These are phyloP conservation scores for Aspergillus phoenicis DNA, from an alignment of 2,329 filamentous ascomycete genomes.

Conservation along the genomic window DNA sequence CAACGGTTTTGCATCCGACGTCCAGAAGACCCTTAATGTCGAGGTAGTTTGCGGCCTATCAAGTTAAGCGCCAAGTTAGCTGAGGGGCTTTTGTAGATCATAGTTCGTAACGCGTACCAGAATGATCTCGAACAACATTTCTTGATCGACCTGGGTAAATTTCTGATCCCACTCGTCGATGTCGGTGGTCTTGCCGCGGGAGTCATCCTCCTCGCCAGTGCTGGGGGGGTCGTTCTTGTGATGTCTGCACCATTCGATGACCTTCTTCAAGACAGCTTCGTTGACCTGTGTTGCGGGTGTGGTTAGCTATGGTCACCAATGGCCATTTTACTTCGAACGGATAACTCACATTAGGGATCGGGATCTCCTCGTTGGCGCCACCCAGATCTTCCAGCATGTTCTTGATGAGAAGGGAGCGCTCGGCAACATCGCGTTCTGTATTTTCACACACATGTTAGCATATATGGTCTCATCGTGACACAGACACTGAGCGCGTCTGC, in stretches of 20 bases:
- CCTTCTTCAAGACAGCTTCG: slow-evolving; percentile 89
- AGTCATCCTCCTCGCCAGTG: slow-evolving; percentile 83
- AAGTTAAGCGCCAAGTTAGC: slow-evolving; percentile 5
- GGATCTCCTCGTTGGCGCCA: slow-evolving; percentile 61
- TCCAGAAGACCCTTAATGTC: slow-evolving; percentile 98
- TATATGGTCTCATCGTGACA: not conserved
- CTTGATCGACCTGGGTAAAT: slow-evolving; percentile 99
- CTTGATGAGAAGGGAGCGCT: slow-evolving; percentile 94
- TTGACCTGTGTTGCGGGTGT: slow-evolving; percentile 65
- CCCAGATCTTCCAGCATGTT: slow-evolving; percentile 96
- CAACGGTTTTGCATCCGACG: slow-evolving; percentile 98
- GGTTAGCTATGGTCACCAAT: slow-evolving; percentile 1
- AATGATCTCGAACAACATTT: slow-evolving; percentile 99
- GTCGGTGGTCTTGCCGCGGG: slow-evolving; percentile 96
- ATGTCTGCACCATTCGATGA: slow-evolving; percentile 96
- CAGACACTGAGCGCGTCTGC: not conserved
- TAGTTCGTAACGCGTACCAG: slow-evolving; percentile 63
- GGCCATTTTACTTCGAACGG: not conserved
- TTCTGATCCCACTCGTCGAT: slow-evolving; percentile 99
- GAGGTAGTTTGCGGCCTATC: slow-evolving; percentile 91
- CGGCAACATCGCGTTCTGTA: slow-evolving; percentile 77
- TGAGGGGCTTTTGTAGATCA: not conserved
- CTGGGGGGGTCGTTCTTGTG: slow-evolving; percentile 87
- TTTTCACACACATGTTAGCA: slow-evolving; percentile 30
- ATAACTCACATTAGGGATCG: slow-evolving; percentile 65